A percentile compares a stretch with the other conserved stretches of the same genome.
phyloP scores from a whole-genome alignment of 495 filamentous ascomycete species.

The Parathielavia hyrcaniae region DNA sequence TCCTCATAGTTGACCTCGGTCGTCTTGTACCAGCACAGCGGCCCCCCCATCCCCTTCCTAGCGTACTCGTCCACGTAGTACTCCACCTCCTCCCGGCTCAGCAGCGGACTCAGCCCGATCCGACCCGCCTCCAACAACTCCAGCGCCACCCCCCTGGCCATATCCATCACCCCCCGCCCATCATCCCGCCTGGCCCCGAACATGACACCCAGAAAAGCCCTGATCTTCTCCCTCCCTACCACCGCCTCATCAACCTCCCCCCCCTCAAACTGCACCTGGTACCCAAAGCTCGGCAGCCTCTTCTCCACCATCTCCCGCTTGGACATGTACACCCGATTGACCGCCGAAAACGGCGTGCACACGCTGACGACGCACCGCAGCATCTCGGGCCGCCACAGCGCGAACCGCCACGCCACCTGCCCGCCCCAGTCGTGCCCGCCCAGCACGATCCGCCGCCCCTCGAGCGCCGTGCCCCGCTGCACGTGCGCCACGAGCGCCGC shows the following conservation, averaged over 20 bases:
- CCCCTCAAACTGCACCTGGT: conserved; percentile 72
- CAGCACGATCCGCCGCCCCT: conserved; percentile 48
- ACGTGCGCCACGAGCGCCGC: conserved; percentile 17
- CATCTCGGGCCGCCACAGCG: conserved; percentile 65
- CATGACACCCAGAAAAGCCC: conserved; percentile 60
- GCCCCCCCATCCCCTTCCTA: conserved; percentile 66
- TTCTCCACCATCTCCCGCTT: conserved; percentile 48
- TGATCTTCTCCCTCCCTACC: conserved; percentile 49
- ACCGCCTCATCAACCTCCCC: conserved; percentile 58
- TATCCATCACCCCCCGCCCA: conserved; percentile 49
- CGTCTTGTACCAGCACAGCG: conserved; percentile 82
- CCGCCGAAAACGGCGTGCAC: conserved; percentile 65
- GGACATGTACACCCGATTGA: conserved; percentile 40
- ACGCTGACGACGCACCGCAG: conserved; percentile 67
- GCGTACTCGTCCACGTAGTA: conserved; percentile 67
- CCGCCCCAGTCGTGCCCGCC: conserved; percentile 81
- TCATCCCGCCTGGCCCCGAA: conserved; percentile 57
- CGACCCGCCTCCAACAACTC: conserved; percentile 38
- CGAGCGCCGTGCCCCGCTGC: neutral
- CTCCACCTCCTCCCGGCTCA: conserved; percentile 65
- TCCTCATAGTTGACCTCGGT: conserved; percentile 66
- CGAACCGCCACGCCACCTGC: conserved; percentile 52
- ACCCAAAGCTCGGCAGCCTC: conserved; percentile 64
- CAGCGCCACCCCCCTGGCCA: conserved; percentile 49
- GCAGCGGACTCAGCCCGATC: conserved; percentile 48